Evolutionary conservation across 2,329 filamentous ascomycete genomes (phyloP), one percentile per base, ranked within the genome.

Genomic region (Stylonectria norvegica): DNA sequence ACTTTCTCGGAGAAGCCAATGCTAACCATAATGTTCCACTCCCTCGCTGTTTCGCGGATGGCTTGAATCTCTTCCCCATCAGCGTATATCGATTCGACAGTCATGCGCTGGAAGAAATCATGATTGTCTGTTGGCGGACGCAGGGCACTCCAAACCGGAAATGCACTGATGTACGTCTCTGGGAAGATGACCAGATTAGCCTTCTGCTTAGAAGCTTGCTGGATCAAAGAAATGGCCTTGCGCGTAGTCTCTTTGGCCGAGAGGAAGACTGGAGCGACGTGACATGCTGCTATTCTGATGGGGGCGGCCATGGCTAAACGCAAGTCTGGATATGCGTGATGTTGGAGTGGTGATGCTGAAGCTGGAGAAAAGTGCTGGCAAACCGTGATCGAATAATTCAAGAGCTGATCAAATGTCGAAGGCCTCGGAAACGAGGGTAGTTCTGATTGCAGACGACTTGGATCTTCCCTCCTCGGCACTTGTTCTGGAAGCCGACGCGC

Each of bases 171-270:
- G 49, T 64, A 75, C 0, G 71, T 67, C 51, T 78, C 75, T 0
- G 75, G 73, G 46, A 78, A 78, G 19, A 76, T 68, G 10, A 78
- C 65, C 4, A 79, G 57, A 16, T 76, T 66, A 6, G 75, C 73
- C 0, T 53, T 51, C 36, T 71, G 63, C 2, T 36, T 42, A 0
- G 71, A 65, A 0, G 75, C 72, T 45, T 65, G 50, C 12, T 66
- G 54, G 39, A 79, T 73, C 7, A 74, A 53, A 0, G 46, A 45
- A 27, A 76, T 62, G 10, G 66, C 66, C 46, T 76, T 77, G 15
- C 67, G 44, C 2, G 70, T 70, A 1, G 74, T 77, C 7, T 59
- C 50, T 5, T 50, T 54, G 2, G 73, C 68, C 1, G 66, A 69
- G 10, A 78, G 66, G 45, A 75, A 73, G 32, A 72, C 49, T 0